Conservation (phyloP, 441 rosid species). For the Erodium trifolium region DNA sequence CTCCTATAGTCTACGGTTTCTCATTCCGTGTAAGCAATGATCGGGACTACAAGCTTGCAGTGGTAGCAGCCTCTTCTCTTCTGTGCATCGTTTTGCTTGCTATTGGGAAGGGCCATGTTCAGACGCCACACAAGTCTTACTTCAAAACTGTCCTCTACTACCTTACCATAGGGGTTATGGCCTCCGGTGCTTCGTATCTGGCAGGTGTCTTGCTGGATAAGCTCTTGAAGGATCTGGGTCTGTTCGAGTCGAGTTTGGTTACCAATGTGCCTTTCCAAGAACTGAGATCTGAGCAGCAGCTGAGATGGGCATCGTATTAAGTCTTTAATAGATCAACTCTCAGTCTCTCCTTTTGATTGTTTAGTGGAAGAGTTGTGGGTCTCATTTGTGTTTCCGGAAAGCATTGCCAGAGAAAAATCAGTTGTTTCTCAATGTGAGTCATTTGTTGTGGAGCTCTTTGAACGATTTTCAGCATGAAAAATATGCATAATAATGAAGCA, state of each 20-base stretch:
- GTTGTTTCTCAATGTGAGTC: too few relatives aligned
- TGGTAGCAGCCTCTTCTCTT: slow-evolving; percentile 52
- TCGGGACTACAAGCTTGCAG: slow-evolving; percentile 53
- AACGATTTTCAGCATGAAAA: too few relatives aligned
- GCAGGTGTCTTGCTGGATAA: slow-evolving; percentile 44
- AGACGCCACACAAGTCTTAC: slow-evolving; percentile 39
- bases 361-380: too few relatives aligned
- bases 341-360: too few relatives aligned
- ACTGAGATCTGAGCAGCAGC: neutral
- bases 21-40: slow-evolving; percentile 48
- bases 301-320: neutral
- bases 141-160: slow-evolving; percentile 39
- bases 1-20: slow-evolving; percentile 66
- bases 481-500: too few relatives aligned
- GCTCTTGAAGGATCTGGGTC: slow-evolving; percentile 31
- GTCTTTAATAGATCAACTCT: neutral
- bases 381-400: too few relatives aligned
- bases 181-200: slow-evolving; percentile 51
- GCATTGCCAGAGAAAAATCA: too few relatives aligned
- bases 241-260: neutral
- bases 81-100: slow-evolving; percentile 56
- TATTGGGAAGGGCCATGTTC: slow-evolving; percentile 49
- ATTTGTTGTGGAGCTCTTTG: too few relatives aligned
- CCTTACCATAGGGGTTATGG: slow-evolving; percentile 30
- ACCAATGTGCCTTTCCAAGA: neutral